Base-by-base conservation (phyloP, 129 eudicot species). In the Ambrosia artemisiifolia region DNA sequence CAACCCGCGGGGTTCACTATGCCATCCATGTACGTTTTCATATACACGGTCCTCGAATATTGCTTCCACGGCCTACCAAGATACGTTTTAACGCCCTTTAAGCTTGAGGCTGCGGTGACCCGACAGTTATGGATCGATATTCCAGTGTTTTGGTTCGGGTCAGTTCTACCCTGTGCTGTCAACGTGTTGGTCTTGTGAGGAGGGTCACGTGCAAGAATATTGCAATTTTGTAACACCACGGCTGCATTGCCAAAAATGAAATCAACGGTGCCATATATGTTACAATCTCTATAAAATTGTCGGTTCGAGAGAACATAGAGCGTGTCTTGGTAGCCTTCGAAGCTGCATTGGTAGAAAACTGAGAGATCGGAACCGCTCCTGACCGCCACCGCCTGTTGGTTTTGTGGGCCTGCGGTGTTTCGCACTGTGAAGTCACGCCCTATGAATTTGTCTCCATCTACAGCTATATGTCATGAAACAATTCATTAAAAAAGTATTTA, bases 241-340 rank as follows among this genome's bases (percentile, higher is more conserved):
- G 87, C 90, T 0, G 84, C 84, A 44, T 85, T 82, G 2, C 90
- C 90, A 10, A 85, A 85, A 38, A 85, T 85, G 79, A 85, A 85
- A 24, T 85, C 89, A 5, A 85, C 79, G 2, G 86, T 85, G 4
- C 86, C 89, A 24, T 81, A 78, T 13, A 85, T 75, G 63, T 85
- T 80, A 46, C 89, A 85, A 19, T 85, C 72, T 7, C 69, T 36
- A 48, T 83, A 86, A 40, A 86, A 86, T 46, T 86, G 85, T 20
- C 87, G 74, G 11, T 74, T 30, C 7, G 87, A 80, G 28, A 72
- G 79, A 42, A 76, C 67, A 76, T 87, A 87, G 47, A 87, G 74
- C 0, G 92, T 87, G 85, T 87, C 92, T 75, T 87, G 92, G 73
- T 84, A 84, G 2, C 86, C 92, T 67, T 87, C 92, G 12, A 87